These are phyloP conservation scores for Withania somnifera DNA, from an alignment of 305 asterid genomes.

Conservation along the genomic window DNA sequence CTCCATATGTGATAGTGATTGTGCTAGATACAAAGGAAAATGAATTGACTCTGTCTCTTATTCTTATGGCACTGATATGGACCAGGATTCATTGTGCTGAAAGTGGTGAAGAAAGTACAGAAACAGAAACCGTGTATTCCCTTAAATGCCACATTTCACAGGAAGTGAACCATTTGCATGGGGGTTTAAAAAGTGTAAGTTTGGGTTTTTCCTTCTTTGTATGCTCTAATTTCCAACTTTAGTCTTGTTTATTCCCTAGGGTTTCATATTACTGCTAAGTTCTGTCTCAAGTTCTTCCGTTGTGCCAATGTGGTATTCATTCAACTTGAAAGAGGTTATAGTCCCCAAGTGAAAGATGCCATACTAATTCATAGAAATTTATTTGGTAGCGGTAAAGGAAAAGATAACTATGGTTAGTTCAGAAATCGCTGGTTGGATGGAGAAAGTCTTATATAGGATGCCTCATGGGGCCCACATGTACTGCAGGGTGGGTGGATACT, in stretches of 20 bases:
- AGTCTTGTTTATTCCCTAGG: neutral
- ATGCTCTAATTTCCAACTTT: neutral
- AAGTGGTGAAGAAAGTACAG: conserved; percentile 94
- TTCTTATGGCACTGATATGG: conserved; percentile 13
- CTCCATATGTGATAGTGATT: conserved; percentile 1
- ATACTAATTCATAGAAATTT: neutral
- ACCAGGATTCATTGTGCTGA: conserved; percentile 94
- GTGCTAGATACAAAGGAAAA: conserved; percentile 3
- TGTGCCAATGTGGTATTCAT: neutral
- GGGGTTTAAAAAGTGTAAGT: conserved; percentile 87
- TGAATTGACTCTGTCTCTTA: neutral
- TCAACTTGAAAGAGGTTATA: neutral
- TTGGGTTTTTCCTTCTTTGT: conserved; percentile 1
- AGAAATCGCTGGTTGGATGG: neutral
- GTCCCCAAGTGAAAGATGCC: neutral
- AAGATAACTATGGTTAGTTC: neutral
- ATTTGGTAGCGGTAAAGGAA: neutral
- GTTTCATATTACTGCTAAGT: neutral
- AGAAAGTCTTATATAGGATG: neutral
- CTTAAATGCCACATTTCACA: conserved; percentile 98
- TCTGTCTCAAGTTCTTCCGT: neutral
- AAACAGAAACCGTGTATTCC: conserved; percentile 75
- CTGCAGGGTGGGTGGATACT: neutral
- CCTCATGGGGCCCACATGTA: neutral
- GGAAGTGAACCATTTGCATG: conserved; percentile 97